A percentile compares a stretch with the other conserved stretches of the same genome.
These are phyloP conservation scores for Parathielavia hyrcaniae DNA, from an alignment of 495 filamentous ascomycete genomes.

Conservation along the genomic window DNA sequence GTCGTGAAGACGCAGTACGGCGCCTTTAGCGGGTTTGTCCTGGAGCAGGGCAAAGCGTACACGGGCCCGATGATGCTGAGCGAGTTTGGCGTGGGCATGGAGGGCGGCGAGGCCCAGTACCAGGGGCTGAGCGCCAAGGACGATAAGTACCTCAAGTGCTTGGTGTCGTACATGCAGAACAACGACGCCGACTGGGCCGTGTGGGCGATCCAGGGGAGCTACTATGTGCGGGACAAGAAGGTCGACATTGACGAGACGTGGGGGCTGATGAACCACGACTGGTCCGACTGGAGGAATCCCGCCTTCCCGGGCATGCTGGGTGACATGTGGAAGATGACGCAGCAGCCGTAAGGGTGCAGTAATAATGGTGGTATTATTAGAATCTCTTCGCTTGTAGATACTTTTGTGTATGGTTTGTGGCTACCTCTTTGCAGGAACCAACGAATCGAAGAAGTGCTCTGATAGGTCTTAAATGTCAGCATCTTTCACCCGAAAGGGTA, in stretches of 20 bases:
- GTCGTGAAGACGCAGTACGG: conserved; percentile 37
- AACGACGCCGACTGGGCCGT: conserved; percentile 49
- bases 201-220: conserved; percentile 47
- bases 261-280: conserved; percentile 41
- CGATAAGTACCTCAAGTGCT: conserved; percentile 37
- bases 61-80: conserved; percentile 44
- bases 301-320: conserved; percentile 32
- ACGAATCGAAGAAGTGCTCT: neutral
- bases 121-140: conserved; percentile 33
- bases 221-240: conserved; percentile 42
- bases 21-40: conserved; percentile 40
- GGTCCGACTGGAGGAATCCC: conserved; percentile 43
- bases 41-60: conserved; percentile 37
- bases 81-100: conserved; percentile 48
- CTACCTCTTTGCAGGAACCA: neutral
- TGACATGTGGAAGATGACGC: conserved; percentile 40
- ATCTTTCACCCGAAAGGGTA: too few species aligned
- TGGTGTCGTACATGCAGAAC: conserved; percentile 39
- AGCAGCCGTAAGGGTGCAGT: conserved; percentile 29
- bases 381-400: neutral
- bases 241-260: conserved; percentile 42
- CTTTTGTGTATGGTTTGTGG: neutral
- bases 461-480: neutral
- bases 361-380: neutral
- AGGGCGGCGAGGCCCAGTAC: conserved; percentile 29